These are phyloP conservation scores for Alternaria dauci DNA, from an alignment of 2,329 filamentous ascomycete species.

Conservation along the genomic window DNA sequence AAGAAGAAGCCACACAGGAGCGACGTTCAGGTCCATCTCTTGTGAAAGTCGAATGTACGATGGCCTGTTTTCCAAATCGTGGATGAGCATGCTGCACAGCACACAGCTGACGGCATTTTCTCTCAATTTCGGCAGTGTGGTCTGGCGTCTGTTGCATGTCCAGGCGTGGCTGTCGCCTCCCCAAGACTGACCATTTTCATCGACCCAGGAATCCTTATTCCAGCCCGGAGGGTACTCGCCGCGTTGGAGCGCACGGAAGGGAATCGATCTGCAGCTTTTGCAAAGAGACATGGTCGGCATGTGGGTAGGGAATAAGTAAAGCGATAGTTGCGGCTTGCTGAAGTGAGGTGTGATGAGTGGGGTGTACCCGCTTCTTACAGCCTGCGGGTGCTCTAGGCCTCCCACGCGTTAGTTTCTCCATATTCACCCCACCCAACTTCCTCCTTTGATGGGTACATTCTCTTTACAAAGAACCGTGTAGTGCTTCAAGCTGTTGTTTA, in stretches of 20 bases:
- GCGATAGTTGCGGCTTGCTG: background rate
- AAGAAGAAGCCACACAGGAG: background rate
- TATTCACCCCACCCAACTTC: background rate
- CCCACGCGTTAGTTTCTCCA: background rate
- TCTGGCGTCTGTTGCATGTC: background rate
- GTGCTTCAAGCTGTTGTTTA: background rate
- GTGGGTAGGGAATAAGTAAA: rapidly evolving
- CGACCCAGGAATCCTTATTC: background rate
- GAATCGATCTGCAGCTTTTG: background rate
- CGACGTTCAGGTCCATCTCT: background rate
- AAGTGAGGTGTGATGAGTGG: background rate
- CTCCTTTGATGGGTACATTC: background rate
- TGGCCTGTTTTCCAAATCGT: background rate
- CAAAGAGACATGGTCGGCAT: background rate
- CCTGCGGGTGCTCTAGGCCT: conserved; percentile 2
- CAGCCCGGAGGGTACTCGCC: background rate
- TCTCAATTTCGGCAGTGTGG: background rate
- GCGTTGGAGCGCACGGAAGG: background rate
- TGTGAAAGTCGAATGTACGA: background rate
- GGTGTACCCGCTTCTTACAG: background rate
- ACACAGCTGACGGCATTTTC: rapidly evolving
- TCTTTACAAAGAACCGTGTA: background rate
- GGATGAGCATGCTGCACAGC: background rate
- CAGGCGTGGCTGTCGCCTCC: background rate
- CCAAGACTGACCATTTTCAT: background rate